phyloP scores from a whole-genome alignment of 768 basidiomycete genomes.

The Rhizopogon salebrosus region DNA sequence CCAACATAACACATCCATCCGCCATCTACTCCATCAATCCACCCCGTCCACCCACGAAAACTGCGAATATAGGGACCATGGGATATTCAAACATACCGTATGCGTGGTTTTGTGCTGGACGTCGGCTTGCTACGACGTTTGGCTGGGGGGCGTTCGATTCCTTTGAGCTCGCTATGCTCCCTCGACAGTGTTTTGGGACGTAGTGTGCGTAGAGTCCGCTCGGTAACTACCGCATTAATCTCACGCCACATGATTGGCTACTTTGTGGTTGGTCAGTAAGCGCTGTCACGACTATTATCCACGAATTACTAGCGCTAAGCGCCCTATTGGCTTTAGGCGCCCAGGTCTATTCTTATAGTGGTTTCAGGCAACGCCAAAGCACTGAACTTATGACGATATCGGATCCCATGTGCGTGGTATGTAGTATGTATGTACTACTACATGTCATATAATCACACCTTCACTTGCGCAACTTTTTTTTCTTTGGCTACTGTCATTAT shows the following conservation, averaged over 20 bases:
- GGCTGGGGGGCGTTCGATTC: constrained; percentile 25
- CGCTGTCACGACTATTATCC: no score
- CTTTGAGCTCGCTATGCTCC: constrained; percentile 14
- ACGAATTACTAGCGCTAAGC: no score
- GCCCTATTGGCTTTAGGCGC: no score
- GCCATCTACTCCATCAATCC: constrained; percentile 19
- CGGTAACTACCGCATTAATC: constrained; percentile 20
- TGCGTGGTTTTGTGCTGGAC: constrained; percentile 30
- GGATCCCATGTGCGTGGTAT: no score
- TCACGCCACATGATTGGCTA: constrained; percentile 8
- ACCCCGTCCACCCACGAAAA: constrained; percentile 12
- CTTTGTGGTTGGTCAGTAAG: no score
- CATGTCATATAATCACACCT: no score
- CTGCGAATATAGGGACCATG: constrained; percentile 1
- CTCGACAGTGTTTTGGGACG: constrained; percentile 6
- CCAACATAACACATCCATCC: constrained; percentile 29
- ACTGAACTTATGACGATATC: no score
- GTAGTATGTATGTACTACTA: no score
- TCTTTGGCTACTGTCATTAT: no score
- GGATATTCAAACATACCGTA: constrained; percentile 33
- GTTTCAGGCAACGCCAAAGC: no score
- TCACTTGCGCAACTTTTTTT: no score
- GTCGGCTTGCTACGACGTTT: constrained; percentile 38
- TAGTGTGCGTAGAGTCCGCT: constrained; percentile 10
- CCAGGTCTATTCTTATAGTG: no score